Percentiles rank a stretch among this genome's conserved stretches.
These are phyloP conservation scores for Saccharomycopsis babjevae DNA, from an alignment of 805 yeast genomes.

Conservation along the genomic window DNA sequence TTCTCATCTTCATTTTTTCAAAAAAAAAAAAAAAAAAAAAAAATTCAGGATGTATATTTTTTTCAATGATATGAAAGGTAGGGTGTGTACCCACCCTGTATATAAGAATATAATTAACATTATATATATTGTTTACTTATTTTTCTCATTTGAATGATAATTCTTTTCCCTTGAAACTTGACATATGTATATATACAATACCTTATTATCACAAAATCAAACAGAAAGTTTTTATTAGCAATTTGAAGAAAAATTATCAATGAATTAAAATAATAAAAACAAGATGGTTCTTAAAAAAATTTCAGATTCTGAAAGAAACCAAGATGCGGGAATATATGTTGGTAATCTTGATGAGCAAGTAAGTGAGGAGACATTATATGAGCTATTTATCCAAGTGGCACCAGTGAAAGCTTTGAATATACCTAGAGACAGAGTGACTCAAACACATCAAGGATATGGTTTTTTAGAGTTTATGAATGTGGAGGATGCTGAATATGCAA, in stretches of 20 bases:
- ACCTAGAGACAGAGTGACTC: constrained; percentile 68
- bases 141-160: no score
- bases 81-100: not conserved
- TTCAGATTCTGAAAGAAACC: constrained; percentile 42
- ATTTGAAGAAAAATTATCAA: not conserved
- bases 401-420: constrained; percentile 62
- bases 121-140: not conserved
- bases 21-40: not conserved
- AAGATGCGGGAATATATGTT: constrained; percentile 58
- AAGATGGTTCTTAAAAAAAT: constrained; percentile 22
- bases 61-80: not conserved
- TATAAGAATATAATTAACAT: not conserved
- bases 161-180: no score
- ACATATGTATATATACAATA: no score
- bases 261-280: not conserved
- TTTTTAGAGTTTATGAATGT: constrained; percentile 60
- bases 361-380: constrained; percentile 63
- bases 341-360: constrained; percentile 77
- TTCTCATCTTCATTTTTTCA: not conserved
- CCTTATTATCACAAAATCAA: no score
- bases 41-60: not conserved
- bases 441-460: constrained; percentile 77
- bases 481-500: constrained; percentile 62
- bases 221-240: not conserved
- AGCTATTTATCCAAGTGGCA: constrained; percentile 75